These are phyloP conservation scores for Euphorbia lathyris DNA, from an alignment of 345 rosid genomes.

Conservation along the genomic window DNA sequence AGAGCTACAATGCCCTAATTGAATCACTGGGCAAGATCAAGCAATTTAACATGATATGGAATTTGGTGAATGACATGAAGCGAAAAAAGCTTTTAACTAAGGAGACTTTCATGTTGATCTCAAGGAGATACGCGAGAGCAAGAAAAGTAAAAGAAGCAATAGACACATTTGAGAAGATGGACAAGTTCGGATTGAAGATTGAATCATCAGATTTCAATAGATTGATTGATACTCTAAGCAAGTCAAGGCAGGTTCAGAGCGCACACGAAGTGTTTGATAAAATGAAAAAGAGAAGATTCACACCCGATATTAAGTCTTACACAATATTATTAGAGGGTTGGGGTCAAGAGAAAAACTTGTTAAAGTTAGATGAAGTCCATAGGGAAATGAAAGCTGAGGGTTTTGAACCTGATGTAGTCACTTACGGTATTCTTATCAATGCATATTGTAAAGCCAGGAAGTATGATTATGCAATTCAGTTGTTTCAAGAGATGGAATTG, in stretches of 20 bases:
- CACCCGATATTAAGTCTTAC: constrained; percentile 63
- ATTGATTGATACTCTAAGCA: constrained; percentile 56
- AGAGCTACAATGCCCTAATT: constrained; percentile 67
- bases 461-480: constrained; percentile 49
- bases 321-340: constrained; percentile 84
- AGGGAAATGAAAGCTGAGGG: constrained; percentile 76
- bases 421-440: constrained; percentile 68
- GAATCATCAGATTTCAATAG: constrained; percentile 63
- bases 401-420: constrained; percentile 71
- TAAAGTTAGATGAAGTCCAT: constrained; percentile 59
- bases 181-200: constrained; percentile 56
- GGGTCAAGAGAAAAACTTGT: constrained; percentile 61
- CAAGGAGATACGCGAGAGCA: constrained; percentile 71
- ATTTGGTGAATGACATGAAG: constrained; percentile 64
- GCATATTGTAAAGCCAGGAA: constrained; percentile 64
- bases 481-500: constrained; percentile 60
- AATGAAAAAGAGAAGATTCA: constrained; percentile 64
- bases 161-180: constrained; percentile 66
- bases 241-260: constrained; percentile 61
- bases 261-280: constrained; percentile 86
- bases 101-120: constrained; percentile 69
- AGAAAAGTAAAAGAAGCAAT: constrained; percentile 70
- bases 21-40: constrained; percentile 82
- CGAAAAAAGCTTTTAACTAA: constrained; percentile 51
- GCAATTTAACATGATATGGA: constrained; percentile 68